Conservation (phyloP, 2,329 filamentous ascomycete genomes). For the Fusarium sp. region DNA sequence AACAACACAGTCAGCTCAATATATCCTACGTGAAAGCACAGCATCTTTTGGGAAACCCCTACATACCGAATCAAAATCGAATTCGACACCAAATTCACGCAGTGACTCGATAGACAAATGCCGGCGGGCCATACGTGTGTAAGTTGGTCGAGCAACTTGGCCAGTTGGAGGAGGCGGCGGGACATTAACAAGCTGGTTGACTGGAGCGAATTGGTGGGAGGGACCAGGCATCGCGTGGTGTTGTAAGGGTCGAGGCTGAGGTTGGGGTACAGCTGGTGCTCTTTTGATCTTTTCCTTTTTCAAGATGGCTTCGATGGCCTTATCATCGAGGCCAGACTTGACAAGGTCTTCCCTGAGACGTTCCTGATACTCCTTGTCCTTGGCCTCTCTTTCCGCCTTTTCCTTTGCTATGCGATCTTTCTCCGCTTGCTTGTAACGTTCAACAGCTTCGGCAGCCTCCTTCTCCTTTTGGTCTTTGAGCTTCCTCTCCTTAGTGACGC, state of each 20-base stretch:
- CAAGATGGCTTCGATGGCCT: slow-evolving; percentile 70
- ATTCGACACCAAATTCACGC: slow-evolving; percentile 68
- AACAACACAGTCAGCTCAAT: slow-evolving; percentile 51
- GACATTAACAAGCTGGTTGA: slow-evolving; percentile 18
- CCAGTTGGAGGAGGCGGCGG: slow-evolving; percentile 1
- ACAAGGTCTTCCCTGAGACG: slow-evolving; percentile 70
- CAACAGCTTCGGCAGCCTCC: slow-evolving; percentile 64
- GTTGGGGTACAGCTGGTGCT: slow-evolving; percentile 43
- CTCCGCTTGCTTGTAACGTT: slow-evolving; percentile 64
- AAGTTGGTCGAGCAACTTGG: slow-evolving; percentile 62
- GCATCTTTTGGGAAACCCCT: background rate
- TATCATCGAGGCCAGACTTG: slow-evolving; percentile 70
- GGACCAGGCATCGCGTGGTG: slow-evolving; percentile 23
- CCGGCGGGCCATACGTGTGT: slow-evolving; percentile 73
- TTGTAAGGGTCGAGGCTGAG: slow-evolving; percentile 18
- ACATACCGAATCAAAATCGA: slow-evolving; percentile 68
- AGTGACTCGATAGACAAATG: slow-evolving; percentile 74
- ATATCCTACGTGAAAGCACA: background rate
- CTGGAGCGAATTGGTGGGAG: slow-evolving; percentile 10
- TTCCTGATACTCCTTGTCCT: slow-evolving; percentile 63
- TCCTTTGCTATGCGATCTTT: slow-evolving; percentile 61
- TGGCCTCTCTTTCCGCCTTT: slow-evolving; percentile 61
- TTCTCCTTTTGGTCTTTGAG: slow-evolving; percentile 65
- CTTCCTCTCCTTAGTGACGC: slow-evolving; percentile 60
- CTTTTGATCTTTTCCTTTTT: slow-evolving; percentile 65